Conservation (phyloP, 805 yeast species). For the Pichia phayaonensis region DNA sequence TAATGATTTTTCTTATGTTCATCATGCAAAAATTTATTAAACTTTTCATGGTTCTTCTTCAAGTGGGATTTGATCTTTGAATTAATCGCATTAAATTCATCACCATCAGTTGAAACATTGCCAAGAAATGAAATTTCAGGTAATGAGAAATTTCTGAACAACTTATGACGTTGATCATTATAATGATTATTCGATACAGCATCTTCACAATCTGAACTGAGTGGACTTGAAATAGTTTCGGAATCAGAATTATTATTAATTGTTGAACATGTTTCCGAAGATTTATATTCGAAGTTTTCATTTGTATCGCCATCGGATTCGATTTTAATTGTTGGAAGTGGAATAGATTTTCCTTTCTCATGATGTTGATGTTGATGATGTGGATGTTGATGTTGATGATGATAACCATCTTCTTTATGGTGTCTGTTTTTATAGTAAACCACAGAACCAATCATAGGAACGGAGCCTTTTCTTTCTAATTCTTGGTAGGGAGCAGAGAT, state of each 20-base stretch:
- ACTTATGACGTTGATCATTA: neutral
- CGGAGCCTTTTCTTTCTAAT: conserved; percentile 13
- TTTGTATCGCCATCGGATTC: too few species aligned
- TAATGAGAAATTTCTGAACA: neutral
- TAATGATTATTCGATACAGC: neutral
- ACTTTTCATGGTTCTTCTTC: neutral
- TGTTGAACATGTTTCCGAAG: neutral
- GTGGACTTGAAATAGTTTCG: neutral
- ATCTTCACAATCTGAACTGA: neutral
- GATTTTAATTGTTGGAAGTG: neutral
- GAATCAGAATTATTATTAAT: neutral
- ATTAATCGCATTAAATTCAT: conserved; percentile 7
- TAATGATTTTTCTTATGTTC: neutral
- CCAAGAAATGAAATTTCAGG: neutral
- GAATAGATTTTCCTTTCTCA: neutral
- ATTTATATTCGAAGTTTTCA: neutral
- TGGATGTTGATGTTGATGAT: neutral
- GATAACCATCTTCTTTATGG: conserved; percentile 1
- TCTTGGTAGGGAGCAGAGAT: neutral
- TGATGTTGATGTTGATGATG: neutral
- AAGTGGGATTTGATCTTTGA: conserved; percentile 4
- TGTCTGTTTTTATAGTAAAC: conserved; percentile 19
- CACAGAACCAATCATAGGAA: conserved; percentile 25
- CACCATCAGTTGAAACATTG: neutral
- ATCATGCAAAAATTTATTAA: neutral